Percentiles rank a stretch among this genome's conserved stretches.
Conservation (phyloP, 495 filamentous ascomycete species). For the Xylaria grammica region DNA sequence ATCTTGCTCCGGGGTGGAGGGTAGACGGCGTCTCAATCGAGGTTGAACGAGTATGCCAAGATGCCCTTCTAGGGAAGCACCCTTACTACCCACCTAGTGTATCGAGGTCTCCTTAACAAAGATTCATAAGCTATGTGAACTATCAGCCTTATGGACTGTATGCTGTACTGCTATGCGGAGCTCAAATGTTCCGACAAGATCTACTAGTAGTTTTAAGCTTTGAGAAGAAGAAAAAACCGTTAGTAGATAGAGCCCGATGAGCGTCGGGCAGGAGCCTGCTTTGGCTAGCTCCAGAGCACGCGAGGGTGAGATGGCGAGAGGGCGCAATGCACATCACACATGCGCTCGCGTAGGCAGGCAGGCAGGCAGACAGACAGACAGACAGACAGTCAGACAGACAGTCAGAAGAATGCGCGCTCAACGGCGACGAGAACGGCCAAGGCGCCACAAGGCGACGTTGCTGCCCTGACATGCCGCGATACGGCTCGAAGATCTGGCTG, state of each 20-base stretch:
- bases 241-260: background rate
- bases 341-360: background rate
- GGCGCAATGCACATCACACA: background rate
- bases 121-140: background rate
- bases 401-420: background rate
- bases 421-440: background rate
- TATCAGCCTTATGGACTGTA: conserved; percentile 7
- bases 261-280: background rate
- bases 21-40: background rate
- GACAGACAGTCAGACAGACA: too few species aligned
- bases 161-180: too few species aligned
- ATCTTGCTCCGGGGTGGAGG: background rate
- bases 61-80: background rate
- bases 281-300: background rate
- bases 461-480: conserved; percentile 7
- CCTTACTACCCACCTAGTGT: background rate
- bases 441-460: conserved; percentile 8
- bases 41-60: background rate
- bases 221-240: background rate
- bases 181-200: too few species aligned
- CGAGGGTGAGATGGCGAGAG: background rate
- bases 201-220: background rate
- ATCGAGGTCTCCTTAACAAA: background rate
- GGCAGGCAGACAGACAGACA: background rate
- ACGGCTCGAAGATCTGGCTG: background rate